Evolutionary conservation across 31 red algal genomes (phyloP).

Genomic region (Asparagopsis taxiformis): DNA sequence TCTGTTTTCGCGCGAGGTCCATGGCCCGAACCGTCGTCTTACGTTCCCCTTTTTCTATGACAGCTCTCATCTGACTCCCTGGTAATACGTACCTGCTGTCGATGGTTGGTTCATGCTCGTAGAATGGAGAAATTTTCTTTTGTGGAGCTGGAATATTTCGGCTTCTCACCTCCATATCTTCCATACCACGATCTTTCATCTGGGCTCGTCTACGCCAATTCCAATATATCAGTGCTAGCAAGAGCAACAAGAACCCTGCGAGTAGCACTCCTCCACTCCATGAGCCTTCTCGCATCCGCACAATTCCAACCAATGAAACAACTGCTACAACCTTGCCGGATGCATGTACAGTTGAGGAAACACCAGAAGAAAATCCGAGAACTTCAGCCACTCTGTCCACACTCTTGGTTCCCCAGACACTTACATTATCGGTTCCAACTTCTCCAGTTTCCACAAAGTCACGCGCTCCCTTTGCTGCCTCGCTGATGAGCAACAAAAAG

Average conservation of each 20-base stretch:
- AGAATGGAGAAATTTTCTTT: conserved; percentile 20
- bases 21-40: conserved; percentile 5
- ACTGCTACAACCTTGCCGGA: background rate
- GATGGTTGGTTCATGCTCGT: conserved; percentile 17
- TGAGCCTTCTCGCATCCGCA: too few species aligned
- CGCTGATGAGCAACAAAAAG: background rate
- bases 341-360: background rate
- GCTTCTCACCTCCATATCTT: background rate
- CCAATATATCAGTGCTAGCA: too few species aligned
- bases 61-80: conserved; percentile 29
- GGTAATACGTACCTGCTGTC: conserved; percentile 4
- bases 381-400: background rate
- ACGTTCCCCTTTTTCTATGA: background rate
- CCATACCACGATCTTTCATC: background rate
- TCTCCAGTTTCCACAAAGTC: background rate
- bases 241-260: too few species aligned
- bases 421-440: background rate
- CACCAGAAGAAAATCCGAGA: background rate
- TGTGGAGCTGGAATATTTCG: background rate
- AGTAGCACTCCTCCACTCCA: too few species aligned
- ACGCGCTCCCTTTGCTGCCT: background rate
- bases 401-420: background rate
- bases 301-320: too few species aligned
- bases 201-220: background rate
- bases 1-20: too few species aligned